phyloP scores from a whole-genome alignment of 2,329 filamentous ascomycete species.

The Thermothelomyces thermophilus region DNA sequence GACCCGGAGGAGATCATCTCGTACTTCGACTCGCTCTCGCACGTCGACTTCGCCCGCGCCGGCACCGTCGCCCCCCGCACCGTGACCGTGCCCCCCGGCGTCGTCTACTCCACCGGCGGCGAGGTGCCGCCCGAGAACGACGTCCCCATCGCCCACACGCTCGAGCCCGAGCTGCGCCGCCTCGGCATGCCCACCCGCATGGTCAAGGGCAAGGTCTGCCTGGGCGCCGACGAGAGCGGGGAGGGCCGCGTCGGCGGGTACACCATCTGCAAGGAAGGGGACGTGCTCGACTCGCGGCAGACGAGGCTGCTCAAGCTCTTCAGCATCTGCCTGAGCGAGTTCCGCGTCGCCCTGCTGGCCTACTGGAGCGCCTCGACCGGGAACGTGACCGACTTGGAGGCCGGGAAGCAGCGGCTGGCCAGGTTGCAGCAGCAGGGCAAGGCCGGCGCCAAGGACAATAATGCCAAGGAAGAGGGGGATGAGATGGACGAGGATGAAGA shows the following conservation, averaged over 20 bases:
- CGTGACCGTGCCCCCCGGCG: constrained; percentile 77
- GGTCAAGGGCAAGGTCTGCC: constrained; percentile 77
- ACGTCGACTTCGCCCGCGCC: constrained; percentile 86
- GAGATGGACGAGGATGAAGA: constrained; percentile 8
- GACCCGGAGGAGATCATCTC: constrained; percentile 57
- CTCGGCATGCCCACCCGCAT: constrained; percentile 85
- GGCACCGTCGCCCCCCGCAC: constrained; percentile 67
- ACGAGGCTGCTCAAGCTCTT: constrained; percentile 92
- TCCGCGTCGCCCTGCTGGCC: constrained; percentile 73
- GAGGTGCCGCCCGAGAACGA: constrained; percentile 76
- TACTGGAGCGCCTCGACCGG: constrained; percentile 58
- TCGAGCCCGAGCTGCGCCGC: constrained; percentile 85
- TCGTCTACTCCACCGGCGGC: constrained; percentile 73
- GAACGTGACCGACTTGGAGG: constrained; percentile 51
- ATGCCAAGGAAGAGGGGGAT: constrained; percentile 8
- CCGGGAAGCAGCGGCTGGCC: constrained; percentile 16
- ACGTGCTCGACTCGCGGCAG: constrained; percentile 82
- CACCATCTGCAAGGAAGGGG: constrained; percentile 75
- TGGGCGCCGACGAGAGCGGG: constrained; percentile 54
- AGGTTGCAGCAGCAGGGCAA: constrained; percentile 20
- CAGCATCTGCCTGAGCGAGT: constrained; percentile 83
- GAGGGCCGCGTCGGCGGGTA: constrained; percentile 49
- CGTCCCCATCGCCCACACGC: constrained; percentile 75
- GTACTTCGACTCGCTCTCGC: constrained; percentile 66
- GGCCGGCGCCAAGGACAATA: constrained; percentile 8